Percentiles rank a stretch among this genome's conserved stretches.
These are phyloP conservation scores for Entophlyctis helioformis DNA, from an alignment of 192 early-diverging fungal species.

Conservation along the genomic window DNA sequence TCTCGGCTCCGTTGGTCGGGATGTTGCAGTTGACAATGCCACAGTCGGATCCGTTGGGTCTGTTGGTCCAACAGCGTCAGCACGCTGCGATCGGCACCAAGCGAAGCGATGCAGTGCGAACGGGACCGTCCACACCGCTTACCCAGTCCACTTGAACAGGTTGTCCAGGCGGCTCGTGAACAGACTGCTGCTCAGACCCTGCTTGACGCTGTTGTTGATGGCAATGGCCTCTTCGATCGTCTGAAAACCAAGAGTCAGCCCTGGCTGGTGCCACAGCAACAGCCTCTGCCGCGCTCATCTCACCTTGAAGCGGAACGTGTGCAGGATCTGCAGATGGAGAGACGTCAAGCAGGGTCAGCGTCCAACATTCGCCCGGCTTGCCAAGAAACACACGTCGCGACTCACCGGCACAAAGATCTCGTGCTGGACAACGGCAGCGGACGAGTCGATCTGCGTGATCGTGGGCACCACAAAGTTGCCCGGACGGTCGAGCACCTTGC, in stretches of 20 bases:
- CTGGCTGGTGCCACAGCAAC: too few relatives aligned
- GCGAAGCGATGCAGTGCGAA: neutral
- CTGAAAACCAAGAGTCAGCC: too few relatives aligned
- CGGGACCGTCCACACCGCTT: constrained; percentile 10
- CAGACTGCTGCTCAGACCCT: constrained; percentile 75
- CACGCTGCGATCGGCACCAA: constrained; percentile 1
- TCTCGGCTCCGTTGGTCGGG: constrained; percentile 93
- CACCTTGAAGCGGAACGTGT: constrained; percentile 68
- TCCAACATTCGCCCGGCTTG: too few relatives aligned
- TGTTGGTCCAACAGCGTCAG: too few relatives aligned
- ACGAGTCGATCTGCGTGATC: constrained; percentile 66
- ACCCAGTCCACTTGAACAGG: constrained; percentile 91
- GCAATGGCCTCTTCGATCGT: constrained; percentile 74
- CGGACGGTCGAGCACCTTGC: constrained; percentile 53
- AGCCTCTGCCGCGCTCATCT: too few relatives aligned
- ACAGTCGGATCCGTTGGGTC: constrained; percentile 77
- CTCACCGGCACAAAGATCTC: constrained; percentile 90
- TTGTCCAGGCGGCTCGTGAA: constrained; percentile 71
- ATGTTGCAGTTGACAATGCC: constrained; percentile 90
- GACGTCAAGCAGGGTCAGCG: neutral
- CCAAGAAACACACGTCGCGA: too few relatives aligned
- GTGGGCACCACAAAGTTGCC: constrained; percentile 93
- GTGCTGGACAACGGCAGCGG: constrained; percentile 72
- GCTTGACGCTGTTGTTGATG: constrained; percentile 79
- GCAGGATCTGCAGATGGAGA: constrained; percentile 72